Conservation (phyloP, 2,329 filamentous ascomycete species). For the Alternaria gaisen region DNA sequence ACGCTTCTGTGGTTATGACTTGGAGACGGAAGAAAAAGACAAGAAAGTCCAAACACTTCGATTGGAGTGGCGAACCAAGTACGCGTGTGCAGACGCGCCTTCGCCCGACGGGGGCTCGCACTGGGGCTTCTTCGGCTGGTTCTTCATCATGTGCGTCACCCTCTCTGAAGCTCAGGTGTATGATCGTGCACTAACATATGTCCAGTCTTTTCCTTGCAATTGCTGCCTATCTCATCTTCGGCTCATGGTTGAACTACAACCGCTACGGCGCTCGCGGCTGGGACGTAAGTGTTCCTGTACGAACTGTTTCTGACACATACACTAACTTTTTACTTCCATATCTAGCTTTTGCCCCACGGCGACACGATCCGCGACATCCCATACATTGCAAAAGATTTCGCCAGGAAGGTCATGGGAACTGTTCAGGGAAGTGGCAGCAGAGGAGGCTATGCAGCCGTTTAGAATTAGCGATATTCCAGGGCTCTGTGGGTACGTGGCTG, state of each 20-base stretch:
- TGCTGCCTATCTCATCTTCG: constrained; percentile 94
- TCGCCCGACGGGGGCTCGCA: constrained; percentile 61
- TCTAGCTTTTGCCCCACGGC: constrained; percentile 70
- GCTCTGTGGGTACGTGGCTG: neutral
- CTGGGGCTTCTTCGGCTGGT: constrained; percentile 99
- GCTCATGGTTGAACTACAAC: constrained; percentile 99
- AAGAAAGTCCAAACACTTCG: constrained; percentile 69
- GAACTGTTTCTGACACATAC: no score
- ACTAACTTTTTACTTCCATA: no score
- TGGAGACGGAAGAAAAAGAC: constrained; percentile 58
- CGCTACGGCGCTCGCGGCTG: constrained; percentile 93
- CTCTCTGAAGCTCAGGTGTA: neutral
- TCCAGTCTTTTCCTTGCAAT: constrained; percentile 81
- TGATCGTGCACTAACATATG: neutral
- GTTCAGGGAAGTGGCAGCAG: constrained; percentile 84
- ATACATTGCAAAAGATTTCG: constrained; percentile 90
- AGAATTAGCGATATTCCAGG: neutral
- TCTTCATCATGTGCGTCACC: constrained; percentile 81
- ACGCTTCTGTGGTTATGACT: constrained; percentile 77
- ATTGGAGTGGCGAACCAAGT: constrained; percentile 86
- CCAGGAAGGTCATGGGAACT: constrained; percentile 79
- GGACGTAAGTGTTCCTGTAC: constrained; percentile 67
- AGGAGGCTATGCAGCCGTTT: constrained; percentile 95
- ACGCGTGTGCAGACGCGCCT: constrained; percentile 70
- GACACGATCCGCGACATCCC: constrained; percentile 92